Evolutionary conservation across 2,329 filamentous ascomycete species (phyloP).

Genomic region (Penicillium glabrum): DNA sequence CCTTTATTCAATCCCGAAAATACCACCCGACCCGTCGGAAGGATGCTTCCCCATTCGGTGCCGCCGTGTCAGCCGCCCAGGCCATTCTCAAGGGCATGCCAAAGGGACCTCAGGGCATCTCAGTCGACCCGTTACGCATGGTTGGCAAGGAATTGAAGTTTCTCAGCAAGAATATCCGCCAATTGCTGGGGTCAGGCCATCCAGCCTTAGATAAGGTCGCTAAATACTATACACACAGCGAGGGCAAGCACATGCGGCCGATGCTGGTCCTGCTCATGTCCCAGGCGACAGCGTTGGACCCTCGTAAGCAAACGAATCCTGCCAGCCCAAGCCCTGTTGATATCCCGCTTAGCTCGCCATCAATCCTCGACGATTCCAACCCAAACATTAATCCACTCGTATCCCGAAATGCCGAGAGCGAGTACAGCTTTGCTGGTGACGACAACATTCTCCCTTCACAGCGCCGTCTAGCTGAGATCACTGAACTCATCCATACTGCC

Average conservation of each 20-base stretch:
- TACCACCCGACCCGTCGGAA: conserved; percentile 42
- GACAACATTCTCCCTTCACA: conserved; percentile 82
- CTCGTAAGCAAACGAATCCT: conserved; percentile 52
- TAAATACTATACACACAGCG: conserved; percentile 96
- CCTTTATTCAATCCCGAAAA: conserved; percentile 32
- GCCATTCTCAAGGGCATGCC: conserved; percentile 46
- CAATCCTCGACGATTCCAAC: conserved; percentile 77
- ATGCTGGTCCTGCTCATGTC: conserved; percentile 96
- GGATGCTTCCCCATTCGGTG: conserved; percentile 43
- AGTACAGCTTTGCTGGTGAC: conserved; percentile 46
- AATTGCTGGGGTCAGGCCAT: conserved; percentile 90
- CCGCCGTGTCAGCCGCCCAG: conserved; percentile 55
- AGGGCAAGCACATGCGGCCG: conserved; percentile 95
- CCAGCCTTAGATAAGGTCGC: conserved; percentile 91
- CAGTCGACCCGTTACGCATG: conserved; percentile 81
- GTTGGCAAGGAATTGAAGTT: conserved; percentile 98
- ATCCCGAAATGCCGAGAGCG: conserved; percentile 39
- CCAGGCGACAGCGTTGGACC: conserved; percentile 81
- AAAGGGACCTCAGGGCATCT: conserved; percentile 55
- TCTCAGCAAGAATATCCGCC: conserved; percentile 86
- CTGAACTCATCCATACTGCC: conserved; percentile 94
- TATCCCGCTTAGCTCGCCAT: conserved; percentile 58
- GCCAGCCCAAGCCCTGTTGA: conserved; percentile 50
- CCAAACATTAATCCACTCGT: conserved; percentile 62
- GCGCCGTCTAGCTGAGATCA: conserved; percentile 89